These are phyloP conservation scores for Elaeis oleifera DNA, from an alignment of 202 grass and related monocot species.

Conservation along the genomic window DNA sequence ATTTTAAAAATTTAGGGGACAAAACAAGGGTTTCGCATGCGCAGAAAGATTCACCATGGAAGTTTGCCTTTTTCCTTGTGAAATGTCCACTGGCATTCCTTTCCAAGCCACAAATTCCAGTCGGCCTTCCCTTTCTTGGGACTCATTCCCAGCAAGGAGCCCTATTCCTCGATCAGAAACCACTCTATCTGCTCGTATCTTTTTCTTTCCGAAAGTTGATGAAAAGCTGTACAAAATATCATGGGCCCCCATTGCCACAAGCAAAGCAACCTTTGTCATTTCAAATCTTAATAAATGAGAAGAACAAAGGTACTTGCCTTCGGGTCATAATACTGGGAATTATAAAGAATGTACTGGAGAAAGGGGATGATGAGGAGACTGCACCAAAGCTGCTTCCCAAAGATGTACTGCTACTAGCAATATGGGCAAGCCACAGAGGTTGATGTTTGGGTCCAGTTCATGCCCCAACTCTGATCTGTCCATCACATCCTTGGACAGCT, in stretches of 20 bases:
- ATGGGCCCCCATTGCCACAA: conserved; percentile 7
- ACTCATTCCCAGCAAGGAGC: conserved; percentile 30
- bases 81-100: too few species aligned
- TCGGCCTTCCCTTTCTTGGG: conserved; percentile 42
- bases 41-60: conserved; percentile 47
- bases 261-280: conserved; percentile 17
- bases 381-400: conserved; percentile 30
- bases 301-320: conserved; percentile 11
- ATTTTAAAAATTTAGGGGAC: neutral
- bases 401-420: too few species aligned
- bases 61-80: neutral
- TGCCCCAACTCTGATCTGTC: too few species aligned
- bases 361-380: conserved; percentile 41
- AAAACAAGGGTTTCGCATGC: conserved; percentile 40
- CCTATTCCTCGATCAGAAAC: neutral
- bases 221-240: conserved; percentile 30
- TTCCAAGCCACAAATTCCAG: too few species aligned
- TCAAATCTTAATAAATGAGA: conserved; percentile 14
- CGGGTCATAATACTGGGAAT: neutral
- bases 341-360: conserved; percentile 2
- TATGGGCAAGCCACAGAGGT: too few species aligned
- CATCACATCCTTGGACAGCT: too few species aligned
- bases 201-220: too few species aligned
- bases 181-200: too few species aligned
- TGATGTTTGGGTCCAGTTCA: too few species aligned